phyloP scores from a whole-genome alignment of 345 rosid genomes.

The Aethionema arabicum region DNA sequence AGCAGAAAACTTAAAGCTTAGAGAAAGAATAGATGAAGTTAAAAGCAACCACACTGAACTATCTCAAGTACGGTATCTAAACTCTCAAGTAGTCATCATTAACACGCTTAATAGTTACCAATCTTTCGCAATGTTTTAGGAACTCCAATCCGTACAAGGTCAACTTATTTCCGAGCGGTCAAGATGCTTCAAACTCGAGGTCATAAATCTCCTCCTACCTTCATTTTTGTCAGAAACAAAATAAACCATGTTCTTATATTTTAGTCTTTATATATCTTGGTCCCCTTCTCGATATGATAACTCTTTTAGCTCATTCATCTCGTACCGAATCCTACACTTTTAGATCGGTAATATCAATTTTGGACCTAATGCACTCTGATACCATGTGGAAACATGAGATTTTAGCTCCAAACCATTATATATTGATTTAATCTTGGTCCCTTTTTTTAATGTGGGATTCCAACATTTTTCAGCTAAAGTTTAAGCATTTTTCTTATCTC shows the following conservation, averaged over 20 bases:
- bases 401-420: too few relatives aligned
- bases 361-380: too few relatives aligned
- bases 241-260: too few relatives aligned
- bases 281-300: too few relatives aligned
- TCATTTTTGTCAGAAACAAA: too few relatives aligned
- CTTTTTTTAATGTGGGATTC: too few relatives aligned
- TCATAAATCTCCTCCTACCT: slow-evolving; percentile 24
- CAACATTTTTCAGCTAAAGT: slow-evolving; percentile 15
- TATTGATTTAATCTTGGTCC: too few relatives aligned
- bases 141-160: slow-evolving; percentile 87
- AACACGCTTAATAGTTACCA: background rate
- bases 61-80: slow-evolving; percentile 55
- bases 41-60: slow-evolving; percentile 66
- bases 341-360: too few relatives aligned
- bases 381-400: too few relatives aligned
- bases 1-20: slow-evolving; percentile 58
- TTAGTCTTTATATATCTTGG: too few relatives aligned
- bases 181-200: slow-evolving; percentile 99
- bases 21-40: slow-evolving; percentile 75
- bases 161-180: slow-evolving; percentile 90
- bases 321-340: too few relatives aligned
- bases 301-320: too few relatives aligned
- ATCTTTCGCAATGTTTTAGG: slow-evolving; percentile 46
- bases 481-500: background rate
- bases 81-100: slow-evolving; percentile 4